These are phyloP conservation scores for Cercospora sojina DNA, from an alignment of 2,329 filamentous ascomycete genomes.

Conservation along the genomic window DNA sequence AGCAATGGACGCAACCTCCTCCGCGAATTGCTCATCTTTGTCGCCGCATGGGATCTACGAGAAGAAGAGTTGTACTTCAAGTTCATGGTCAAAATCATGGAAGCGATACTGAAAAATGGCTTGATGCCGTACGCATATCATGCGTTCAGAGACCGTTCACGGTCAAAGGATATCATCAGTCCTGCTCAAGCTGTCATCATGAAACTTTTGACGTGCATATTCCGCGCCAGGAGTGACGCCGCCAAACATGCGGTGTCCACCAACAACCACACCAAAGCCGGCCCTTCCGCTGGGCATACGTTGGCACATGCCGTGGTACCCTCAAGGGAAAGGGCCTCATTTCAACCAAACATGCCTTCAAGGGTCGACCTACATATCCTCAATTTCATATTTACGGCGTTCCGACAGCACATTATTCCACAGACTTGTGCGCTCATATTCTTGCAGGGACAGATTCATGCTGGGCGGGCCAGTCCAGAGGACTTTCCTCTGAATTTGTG, in stretches of 20 bases:
- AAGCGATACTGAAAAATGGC: slow-evolving; percentile 84
- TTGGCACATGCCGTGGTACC: slow-evolving; percentile 15
- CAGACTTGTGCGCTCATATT: slow-evolving; percentile 94
- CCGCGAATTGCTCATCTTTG: slow-evolving; percentile 89
- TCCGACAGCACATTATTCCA: slow-evolving; percentile 87
- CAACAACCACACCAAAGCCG: slow-evolving; percentile 22
- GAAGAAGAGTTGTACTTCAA: slow-evolving; percentile 95
- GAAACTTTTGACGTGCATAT: slow-evolving; percentile 86
- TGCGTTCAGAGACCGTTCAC: slow-evolving; percentile 69
- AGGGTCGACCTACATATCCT: slow-evolving; percentile 65
- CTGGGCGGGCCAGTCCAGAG: slow-evolving; percentile 69
- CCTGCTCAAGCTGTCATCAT: slow-evolving; percentile 92
- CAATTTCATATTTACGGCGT: slow-evolving; percentile 89
- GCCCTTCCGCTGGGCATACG: slow-evolving; percentile 12
- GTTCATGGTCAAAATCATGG: slow-evolving; percentile 92
- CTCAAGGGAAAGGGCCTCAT: slow-evolving; percentile 1
- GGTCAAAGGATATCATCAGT: slow-evolving; percentile 89
- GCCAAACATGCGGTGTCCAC: slow-evolving; percentile 32
- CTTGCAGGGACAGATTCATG: slow-evolving; percentile 84
- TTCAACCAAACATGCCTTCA: slow-evolving; percentile 33
- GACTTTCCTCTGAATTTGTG: slow-evolving; percentile 94
- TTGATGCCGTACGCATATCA: slow-evolving; percentile 91
- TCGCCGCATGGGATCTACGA: slow-evolving; percentile 93
- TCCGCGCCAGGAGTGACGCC: slow-evolving; percentile 60
- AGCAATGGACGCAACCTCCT: slow-evolving; percentile 88